These are phyloP conservation scores for Diplocarpon rosae DNA, from an alignment of 2,329 filamentous ascomycete species.

Conservation along the genomic window DNA sequence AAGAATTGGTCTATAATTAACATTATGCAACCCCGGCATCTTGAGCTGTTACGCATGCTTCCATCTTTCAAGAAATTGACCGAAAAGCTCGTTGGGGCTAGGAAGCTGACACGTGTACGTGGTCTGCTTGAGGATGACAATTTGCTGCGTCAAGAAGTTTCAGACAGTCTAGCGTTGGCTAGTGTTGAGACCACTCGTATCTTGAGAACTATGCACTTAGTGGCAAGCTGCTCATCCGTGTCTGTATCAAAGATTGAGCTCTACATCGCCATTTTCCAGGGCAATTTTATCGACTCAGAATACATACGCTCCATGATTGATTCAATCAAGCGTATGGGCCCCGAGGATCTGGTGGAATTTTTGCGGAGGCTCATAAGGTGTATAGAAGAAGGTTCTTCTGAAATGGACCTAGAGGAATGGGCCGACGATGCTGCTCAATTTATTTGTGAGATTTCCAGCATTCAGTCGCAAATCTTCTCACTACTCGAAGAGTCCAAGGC, in stretches of 20 bases:
- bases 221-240: conserved; percentile 25
- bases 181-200: conserved; percentile 33
- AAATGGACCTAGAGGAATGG: conserved; percentile 22
- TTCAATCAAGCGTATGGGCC: conserved; percentile 49
- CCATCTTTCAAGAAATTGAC: conserved; percentile 54
- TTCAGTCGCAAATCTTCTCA: conserved; percentile 36
- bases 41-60: conserved; percentile 56
- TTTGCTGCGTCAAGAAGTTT: conserved; percentile 36
- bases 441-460: conserved; percentile 11
- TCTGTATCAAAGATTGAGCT: conserved; percentile 31
- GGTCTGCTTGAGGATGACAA: conserved; percentile 48
- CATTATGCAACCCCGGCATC: conserved; percentile 45
- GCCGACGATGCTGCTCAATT: conserved; percentile 21
- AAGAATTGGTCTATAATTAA: conserved; percentile 24
- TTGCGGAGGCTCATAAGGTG: conserved; percentile 32
- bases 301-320: conserved; percentile 34
- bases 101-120: conserved; percentile 34
- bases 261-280: conserved; percentile 50
- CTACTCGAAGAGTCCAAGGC: conserved; percentile 37
- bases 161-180: conserved; percentile 26
- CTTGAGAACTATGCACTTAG: conserved; percentile 38
- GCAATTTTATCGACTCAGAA: conserved; percentile 40
- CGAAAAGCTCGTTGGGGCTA: conserved; percentile 36
- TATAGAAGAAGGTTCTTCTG: conserved; percentile 15
- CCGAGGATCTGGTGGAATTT: conserved; percentile 36